A percentile compares a stretch with the other conserved stretches of the same genome.
These are phyloP conservation scores for Epichloe scottii DNA, from an alignment of 2,329 filamentous ascomycete genomes.

Conservation along the genomic window DNA sequence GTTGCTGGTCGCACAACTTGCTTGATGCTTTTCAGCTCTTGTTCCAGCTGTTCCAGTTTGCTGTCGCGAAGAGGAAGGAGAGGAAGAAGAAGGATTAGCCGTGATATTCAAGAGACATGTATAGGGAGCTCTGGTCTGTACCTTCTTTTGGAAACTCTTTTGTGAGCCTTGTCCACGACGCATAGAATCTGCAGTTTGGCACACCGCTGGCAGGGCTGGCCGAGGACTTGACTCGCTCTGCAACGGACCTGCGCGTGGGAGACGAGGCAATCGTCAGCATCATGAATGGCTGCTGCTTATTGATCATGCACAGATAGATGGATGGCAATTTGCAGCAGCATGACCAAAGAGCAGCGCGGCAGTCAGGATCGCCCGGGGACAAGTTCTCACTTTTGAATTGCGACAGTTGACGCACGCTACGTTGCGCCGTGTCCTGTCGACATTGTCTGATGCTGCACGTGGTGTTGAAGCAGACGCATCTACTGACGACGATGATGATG, in stretches of 20 bases:
- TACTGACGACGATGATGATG: conserved; percentile 16
- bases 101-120: too few relatives aligned
- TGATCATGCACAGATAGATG: too few relatives aligned
- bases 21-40: conserved; percentile 42
- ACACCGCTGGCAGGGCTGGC: conserved; percentile 32
- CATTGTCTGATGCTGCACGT: conserved; percentile 2
- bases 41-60: conserved; percentile 42
- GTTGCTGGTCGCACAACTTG: conserved; percentile 29
- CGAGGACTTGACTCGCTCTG: conserved; percentile 24
- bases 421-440: conserved; percentile 23
- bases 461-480: conserved; percentile 13
- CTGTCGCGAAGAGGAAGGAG: conserved; percentile 16
- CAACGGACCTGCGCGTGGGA: conserved; percentile 27
- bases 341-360: too few relatives aligned
- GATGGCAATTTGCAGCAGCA: too few relatives aligned
- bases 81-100: too few relatives aligned
- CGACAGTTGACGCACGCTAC: conserved; percentile 27
- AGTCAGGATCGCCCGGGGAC: too few relatives aligned
- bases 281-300: too few relatives aligned
- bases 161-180: conserved; percentile 34
- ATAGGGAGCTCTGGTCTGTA: conserved; percentile 8
- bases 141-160: conserved; percentile 33
- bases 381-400: conserved; percentile 24
- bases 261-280: neutral
- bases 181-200: conserved; percentile 30